phyloP scores from a whole-genome alignment of 2,329 filamentous ascomycete species.

The Botrytis cinerea region DNA sequence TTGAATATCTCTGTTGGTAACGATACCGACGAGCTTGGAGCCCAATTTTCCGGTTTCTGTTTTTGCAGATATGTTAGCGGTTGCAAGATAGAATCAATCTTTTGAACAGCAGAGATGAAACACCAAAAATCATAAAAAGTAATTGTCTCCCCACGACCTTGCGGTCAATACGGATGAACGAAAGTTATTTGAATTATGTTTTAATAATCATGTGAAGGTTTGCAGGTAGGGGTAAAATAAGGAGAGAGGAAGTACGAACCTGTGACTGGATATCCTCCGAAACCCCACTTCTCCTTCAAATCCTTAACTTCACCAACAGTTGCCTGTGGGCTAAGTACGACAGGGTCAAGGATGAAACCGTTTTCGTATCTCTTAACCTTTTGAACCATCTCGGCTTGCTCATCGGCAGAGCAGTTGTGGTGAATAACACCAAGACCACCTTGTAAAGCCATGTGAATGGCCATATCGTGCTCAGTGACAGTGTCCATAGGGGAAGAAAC shows the following conservation, averaged over 20 bases:
- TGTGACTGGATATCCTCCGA: constrained; percentile 97
- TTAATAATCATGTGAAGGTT: constrained; percentile 71
- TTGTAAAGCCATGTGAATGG: constrained; percentile 91
- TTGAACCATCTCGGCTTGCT: constrained; percentile 97
- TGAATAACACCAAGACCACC: constrained; percentile 93
- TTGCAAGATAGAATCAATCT: neutral
- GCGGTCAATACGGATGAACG: constrained; percentile 98
- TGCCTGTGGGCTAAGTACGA: constrained; percentile 84
- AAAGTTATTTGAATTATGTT: constrained; percentile 88
- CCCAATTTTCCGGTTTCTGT: constrained; percentile 88
- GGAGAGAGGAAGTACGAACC: constrained; percentile 62
- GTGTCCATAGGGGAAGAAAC: constrained; percentile 99
- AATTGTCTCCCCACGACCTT: constrained; percentile 79
- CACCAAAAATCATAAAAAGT: constrained; percentile 49
- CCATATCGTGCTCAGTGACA: constrained; percentile 99
- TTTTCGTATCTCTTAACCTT: constrained; percentile 99
- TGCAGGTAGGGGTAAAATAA: constrained; percentile 35
- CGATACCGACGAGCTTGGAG: constrained; percentile 95
- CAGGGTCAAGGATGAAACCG: constrained; percentile 94
- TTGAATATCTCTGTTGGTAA: constrained; percentile 97
- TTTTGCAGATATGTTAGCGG: constrained; percentile 44
- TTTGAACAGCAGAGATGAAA: constrained; percentile 26
- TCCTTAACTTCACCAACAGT: constrained; percentile 90
- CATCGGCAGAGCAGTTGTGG: constrained; percentile 98
- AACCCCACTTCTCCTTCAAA: constrained; percentile 97